phyloP scores from a whole-genome alignment of 129 eudicot species.

The Smallanthus sonchifolius region DNA sequence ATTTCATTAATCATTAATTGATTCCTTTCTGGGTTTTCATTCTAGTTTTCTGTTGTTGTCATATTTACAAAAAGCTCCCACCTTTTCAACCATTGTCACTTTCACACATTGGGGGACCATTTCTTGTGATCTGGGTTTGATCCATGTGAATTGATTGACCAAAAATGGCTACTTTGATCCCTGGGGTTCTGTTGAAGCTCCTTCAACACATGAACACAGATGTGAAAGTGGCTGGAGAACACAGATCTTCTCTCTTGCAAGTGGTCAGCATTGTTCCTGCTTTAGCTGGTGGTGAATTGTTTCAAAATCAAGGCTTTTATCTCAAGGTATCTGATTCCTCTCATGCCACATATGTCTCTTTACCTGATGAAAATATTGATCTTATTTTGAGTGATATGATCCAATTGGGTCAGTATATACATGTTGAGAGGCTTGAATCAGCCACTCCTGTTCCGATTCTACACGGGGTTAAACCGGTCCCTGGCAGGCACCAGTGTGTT shows the following conservation, averaged over 20 bases:
- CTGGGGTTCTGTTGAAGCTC: conserved; percentile 77
- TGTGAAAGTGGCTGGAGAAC: conserved; percentile 82
- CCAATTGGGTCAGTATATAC: conserved; percentile 82
- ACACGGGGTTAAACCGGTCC: conserved; percentile 73
- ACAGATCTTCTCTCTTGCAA: conserved; percentile 75
- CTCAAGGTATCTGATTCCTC: conserved; percentile 94
- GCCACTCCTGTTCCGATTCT: conserved; percentile 84
- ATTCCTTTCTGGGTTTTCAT: not conserved
- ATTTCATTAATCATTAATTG: conserved; percentile 13
- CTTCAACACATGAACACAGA: conserved; percentile 92
- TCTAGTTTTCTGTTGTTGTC: no score
- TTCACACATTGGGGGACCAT: conserved; percentile 1
- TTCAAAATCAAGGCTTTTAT: conserved; percentile 82
- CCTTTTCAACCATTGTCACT: conserved; percentile 3
- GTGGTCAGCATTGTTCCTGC: conserved; percentile 93
- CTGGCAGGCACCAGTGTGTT: conserved; percentile 86
- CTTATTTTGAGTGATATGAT: conserved; percentile 76
- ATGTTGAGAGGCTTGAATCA: conserved; percentile 67
- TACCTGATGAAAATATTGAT: conserved; percentile 84
- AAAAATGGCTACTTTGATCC: conserved; percentile 67
- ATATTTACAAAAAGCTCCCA: not conserved
- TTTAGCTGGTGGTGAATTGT: conserved; percentile 74
- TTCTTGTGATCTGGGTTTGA: not conserved
- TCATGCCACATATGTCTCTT: conserved; percentile 91
- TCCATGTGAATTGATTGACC: conserved; percentile 4